Evolutionary conservation across 768 basidiomycete species (phyloP).

Genomic region (Amanita exitialis): DNA sequence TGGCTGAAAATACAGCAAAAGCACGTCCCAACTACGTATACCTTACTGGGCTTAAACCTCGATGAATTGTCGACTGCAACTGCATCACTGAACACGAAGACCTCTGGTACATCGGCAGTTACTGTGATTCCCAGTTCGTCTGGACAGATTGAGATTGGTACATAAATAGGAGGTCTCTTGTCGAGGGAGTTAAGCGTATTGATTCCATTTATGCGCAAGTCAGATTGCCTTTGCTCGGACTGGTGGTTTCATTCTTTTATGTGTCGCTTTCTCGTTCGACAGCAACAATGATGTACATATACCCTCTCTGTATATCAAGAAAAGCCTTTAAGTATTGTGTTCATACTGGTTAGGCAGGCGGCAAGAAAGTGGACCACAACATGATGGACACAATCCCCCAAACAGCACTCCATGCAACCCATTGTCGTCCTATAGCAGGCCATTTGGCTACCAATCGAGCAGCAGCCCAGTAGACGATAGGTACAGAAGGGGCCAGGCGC

Average conservation of each 20-base stretch:
- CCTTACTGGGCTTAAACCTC: slow-evolving; percentile 9
- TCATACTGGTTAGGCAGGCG: slow-evolving; percentile 57
- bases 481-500: slow-evolving; percentile 66
- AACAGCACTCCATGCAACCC: slow-evolving; percentile 69
- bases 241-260: not conserved
- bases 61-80: not conserved
- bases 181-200: not conserved
- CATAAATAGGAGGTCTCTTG: not conserved
- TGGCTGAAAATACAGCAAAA: slow-evolving; percentile 53
- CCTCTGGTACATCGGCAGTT: not conserved
- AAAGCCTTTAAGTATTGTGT: not conserved
- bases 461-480: slow-evolving; percentile 82
- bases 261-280: not conserved
- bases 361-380: slow-evolving; percentile 79
- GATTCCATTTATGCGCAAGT: no score
- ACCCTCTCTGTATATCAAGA: not conserved
- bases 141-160: not conserved
- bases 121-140: not conserved
- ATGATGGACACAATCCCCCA: slow-evolving; percentile 69
- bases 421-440: slow-evolving; percentile 40
- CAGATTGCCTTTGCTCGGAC: no score
- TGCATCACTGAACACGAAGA: not conserved
- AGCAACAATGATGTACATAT: not conserved
- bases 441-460: slow-evolving; percentile 48
- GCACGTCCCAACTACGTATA: slow-evolving; percentile 42